Evolutionary conservation across 1,139 yeast genomes (phyloP).

Genomic region (Geotrichum europaeum): DNA sequence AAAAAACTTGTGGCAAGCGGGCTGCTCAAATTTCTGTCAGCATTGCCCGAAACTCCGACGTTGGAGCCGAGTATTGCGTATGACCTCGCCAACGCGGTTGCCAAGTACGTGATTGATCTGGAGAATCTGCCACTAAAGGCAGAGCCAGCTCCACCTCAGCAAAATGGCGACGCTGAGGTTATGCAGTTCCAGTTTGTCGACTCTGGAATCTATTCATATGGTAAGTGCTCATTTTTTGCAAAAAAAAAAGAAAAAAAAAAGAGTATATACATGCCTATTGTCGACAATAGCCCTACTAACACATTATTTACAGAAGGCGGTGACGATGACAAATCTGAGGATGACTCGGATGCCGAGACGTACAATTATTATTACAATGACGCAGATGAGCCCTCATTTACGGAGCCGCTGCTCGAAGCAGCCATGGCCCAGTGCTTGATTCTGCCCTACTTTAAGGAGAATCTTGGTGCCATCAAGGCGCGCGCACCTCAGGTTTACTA

Average conservation of each 20-base stretch:
- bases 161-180: neutral
- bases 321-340: neutral
- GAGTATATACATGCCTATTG: neutral
- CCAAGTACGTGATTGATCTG: conserved; percentile 1
- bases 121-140: neutral
- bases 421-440: neutral
- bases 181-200: neutral
- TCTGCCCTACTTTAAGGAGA: neutral
- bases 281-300: neutral
- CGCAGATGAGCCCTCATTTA: conserved; percentile 5
- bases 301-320: neutral
- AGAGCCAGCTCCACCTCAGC: neutral
- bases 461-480: neutral
- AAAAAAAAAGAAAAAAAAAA: no score
- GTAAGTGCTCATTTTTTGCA: neutral
- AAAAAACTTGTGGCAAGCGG: conserved; percentile 11
- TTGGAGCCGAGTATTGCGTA: neutral
- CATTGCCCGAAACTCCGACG: neutral
- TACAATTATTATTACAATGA: conserved; percentile 2
- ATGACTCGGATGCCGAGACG: neutral
- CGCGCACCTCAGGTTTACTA: neutral
- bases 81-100: neutral
- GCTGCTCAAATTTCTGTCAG: conserved; percentile 1
- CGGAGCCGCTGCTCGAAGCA: conserved; percentile 9
- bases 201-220: conserved; percentile 4